Evolutionary conservation across 2,329 filamentous ascomycete species (phyloP), one percentile per base, ranked within the genome.

Genomic region (Cadophora luteo-olivacea): DNA sequence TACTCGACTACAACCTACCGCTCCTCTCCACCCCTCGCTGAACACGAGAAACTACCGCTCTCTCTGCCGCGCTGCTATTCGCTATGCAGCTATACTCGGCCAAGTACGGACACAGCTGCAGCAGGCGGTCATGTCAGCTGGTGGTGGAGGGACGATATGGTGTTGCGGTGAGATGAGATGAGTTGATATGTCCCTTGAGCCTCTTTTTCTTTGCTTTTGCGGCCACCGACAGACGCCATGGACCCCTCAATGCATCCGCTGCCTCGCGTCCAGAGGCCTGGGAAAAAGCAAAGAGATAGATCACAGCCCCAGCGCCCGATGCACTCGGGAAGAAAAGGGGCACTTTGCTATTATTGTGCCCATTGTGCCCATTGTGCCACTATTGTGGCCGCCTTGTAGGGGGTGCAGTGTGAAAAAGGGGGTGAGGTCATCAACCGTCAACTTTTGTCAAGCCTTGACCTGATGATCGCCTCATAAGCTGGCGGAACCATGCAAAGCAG

Each of bases 241-340:
- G 58, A 63, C 29, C 55, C 55, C 41, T 55, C 51, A 54, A 24
- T 68, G 66, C 64, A 69, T 55, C 19, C 4, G 36, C 38, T 52
- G 55, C 65, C 32, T 62, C 33, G 54, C 65, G 65, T 71, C 72
- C 72, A 69, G 70, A 45, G 63, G 68, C 61, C 52, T 71, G 69
- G 70, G 68, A 73, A 73, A 32, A 73, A 73, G 71, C 71, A 71
- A 71, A 25, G 12, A 61, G 48, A 45, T 2, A 69, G 57, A 64
- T 66, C 36, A 38, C 55, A 41, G 51, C 41, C 64, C 54, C 33
- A 61, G 55, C 38, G 51, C 51, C 45, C 38, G 45, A 32, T 29
- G 33, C 22, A 61, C 24, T n/a, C 54, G 58, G 25, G 61, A 60
- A 45, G 61, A 48, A 68, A 63, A 68, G 57, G 70, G 66, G 68